Conservation (phyloP, 306 rosid genomes). For the Spatholobus suberectus region DNA sequence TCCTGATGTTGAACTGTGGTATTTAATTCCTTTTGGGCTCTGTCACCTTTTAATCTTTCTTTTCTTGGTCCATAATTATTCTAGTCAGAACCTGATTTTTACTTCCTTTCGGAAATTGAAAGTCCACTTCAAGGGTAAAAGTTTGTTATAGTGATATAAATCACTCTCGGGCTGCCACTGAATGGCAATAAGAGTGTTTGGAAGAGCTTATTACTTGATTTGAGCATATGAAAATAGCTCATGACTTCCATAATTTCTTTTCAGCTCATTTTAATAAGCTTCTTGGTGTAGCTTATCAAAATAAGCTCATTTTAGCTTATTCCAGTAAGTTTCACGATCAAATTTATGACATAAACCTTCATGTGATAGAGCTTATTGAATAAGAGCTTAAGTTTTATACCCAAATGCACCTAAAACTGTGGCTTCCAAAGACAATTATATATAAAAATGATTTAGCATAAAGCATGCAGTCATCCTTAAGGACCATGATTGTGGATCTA, state of each 20-base stretch:
- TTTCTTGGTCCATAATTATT: neutral
- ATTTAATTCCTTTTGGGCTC: no score
- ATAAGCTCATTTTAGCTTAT: no score
- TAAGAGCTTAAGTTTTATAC: neutral
- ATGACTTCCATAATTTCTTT: no score
- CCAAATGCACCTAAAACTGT: neutral
- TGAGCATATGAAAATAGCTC: no score
- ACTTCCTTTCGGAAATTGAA: neutral
- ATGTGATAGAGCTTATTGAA: neutral
- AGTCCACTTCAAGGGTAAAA: neutral
- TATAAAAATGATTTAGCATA: neutral
- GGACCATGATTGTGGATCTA: neutral
- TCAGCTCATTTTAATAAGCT: no score
- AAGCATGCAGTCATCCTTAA: neutral
- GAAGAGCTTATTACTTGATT: no score
- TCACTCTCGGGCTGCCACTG: neutral
- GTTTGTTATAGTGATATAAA: neutral
- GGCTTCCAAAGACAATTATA: neutral
- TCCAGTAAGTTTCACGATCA: no score
- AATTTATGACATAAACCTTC: neutral
- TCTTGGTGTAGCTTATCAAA: no score
- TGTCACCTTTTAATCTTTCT: neutral
- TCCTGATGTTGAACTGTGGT: no score
- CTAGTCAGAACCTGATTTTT: neutral
- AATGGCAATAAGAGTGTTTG: neutral